Base-by-base conservation (phyloP, 306 rosid species). In the Nissolia schottii region DNA sequence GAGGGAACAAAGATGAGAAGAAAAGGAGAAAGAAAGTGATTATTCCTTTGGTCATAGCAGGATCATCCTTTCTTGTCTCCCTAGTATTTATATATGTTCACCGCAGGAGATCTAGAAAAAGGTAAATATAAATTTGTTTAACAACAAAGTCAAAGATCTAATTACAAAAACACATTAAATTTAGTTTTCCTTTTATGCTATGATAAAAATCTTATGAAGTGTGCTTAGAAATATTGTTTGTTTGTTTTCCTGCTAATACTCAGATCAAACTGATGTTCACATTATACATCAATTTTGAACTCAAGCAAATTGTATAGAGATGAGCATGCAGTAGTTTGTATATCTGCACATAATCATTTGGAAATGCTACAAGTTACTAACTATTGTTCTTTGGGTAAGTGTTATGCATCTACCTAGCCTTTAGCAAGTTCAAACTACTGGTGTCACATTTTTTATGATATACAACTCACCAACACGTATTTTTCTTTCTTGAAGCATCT, bases 31-130 rank as follows among this genome's bases (percentile, higher is more conserved):
- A 74, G 82, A 81, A 72, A 79, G 13, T 84, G 3, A 45, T 66
- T 5, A 31, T 50, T 80, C 86, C 93, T 25, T 51, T 79, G 56
- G 64, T 71, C 31, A 19, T 86, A 49, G 87, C 82, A 68, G 89
- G 97, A 77, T 87, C 97, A 64, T 63, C 87, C 20, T 2, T 89
- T 67, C 27, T 92, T 27, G 79, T 73, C 25, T 70, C 92, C 54
- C 37, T 85, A 13, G 77, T 78, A 38, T 67, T 80, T 62, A 32
- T 86, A 46, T 74, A 80, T 16, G 41, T 86, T 28, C 59, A 61
- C 49, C 76, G 32, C 43, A 61, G 74, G 54, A 78, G 85, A 78
- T 12, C 79, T 2, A 79, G 37, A 71, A 85, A 71, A 72, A 70
- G 70, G 74, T 77, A 73, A 25, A 24, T 9, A 8, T 58, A n/a